A percentile compares a stretch with the other conserved stretches of the same genome.
Conservation (phyloP, 2,329 filamentous ascomycete genomes). For the Xenosphaeropsis pyriputrescens region DNA sequence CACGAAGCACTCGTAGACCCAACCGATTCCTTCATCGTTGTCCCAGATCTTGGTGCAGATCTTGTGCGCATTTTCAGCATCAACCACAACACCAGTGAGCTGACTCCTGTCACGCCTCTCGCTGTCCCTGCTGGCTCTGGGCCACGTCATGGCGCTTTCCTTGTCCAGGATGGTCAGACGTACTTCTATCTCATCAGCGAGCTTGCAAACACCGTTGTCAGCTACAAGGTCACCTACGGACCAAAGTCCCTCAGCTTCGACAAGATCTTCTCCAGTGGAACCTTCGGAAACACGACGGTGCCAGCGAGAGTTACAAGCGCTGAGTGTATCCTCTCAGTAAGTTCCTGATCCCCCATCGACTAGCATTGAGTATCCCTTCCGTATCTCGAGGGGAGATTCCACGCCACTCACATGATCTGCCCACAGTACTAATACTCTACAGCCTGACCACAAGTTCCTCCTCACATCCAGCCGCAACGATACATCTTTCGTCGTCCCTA, state of each 20-base stretch:
- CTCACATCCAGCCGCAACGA: slow-evolving; percentile 56
- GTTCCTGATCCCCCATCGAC: slow-evolving; percentile 13
- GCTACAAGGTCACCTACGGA: slow-evolving; percentile 39
- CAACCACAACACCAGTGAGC: slow-evolving; percentile 20
- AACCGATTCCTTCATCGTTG: slow-evolving; percentile 29
- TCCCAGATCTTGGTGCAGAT: slow-evolving; percentile 39
- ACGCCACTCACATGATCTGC: too few relatives aligned
- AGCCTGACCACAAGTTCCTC: slow-evolving; percentile 47
- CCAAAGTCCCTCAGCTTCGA: slow-evolving; percentile 25
- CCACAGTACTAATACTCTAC: slow-evolving; percentile 3
- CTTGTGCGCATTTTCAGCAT: slow-evolving; percentile 31
- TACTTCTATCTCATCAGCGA: slow-evolving; percentile 29
- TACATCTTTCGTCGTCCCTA: slow-evolving; percentile 29
- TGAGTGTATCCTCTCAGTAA: slow-evolving; percentile 43
- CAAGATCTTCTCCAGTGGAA: slow-evolving; percentile 30
- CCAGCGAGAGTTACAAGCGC: slow-evolving; percentile 30
- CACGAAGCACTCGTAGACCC: slow-evolving; percentile 38
- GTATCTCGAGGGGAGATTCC: too few relatives aligned
- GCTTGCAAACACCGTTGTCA: slow-evolving; percentile 27
- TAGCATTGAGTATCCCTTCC: not conserved
- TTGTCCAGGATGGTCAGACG: slow-evolving; percentile 18
- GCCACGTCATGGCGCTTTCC: slow-evolving; percentile 37
- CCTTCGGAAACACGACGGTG: slow-evolving; percentile 27
- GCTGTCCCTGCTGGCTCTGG: slow-evolving; percentile 25
- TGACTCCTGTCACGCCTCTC: slow-evolving; percentile 23